Conservation (phyloP, 2,329 filamentous ascomycete genomes). For the Sclerotinia spermophila region DNA sequence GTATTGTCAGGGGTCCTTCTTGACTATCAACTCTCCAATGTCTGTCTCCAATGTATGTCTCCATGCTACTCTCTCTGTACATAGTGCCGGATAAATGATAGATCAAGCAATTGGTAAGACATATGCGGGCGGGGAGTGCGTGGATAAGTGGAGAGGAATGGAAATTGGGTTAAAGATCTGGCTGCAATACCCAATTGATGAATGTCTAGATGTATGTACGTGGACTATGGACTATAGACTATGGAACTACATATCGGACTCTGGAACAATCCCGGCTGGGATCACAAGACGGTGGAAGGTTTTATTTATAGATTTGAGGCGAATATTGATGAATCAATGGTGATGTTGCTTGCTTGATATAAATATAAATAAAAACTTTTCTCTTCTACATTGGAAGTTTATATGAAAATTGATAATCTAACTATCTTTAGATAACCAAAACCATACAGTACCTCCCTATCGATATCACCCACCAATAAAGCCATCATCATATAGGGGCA, state of each 20-base stretch:
- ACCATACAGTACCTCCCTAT: neutral
- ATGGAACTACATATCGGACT: neutral
- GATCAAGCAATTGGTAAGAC: neutral
- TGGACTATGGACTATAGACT: neutral
- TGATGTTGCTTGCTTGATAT: neutral
- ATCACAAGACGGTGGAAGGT: neutral
- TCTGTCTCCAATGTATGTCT: neutral
- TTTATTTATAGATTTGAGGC: slow-evolving; percentile 1
- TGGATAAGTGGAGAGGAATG: neutral
- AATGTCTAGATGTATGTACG: neutral
- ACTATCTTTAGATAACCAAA: neutral
- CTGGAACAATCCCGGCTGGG: neutral
- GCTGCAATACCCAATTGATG: neutral
- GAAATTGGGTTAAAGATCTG: neutral
- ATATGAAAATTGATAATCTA: neutral
- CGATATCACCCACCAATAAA: neutral
- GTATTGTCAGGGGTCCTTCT: too few species aligned
- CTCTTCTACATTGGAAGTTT: neutral
- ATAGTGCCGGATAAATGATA: neutral
- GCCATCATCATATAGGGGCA: neutral
- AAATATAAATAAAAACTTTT: neutral
- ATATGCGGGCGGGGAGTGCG: neutral
- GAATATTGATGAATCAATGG: neutral
- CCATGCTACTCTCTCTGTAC: too few species aligned
- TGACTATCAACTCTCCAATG: neutral